Percentiles rank a stretch among this genome's conserved stretches.
Evolutionary conservation across 148 eudicot species (phyloP).

Genomic region (Agrostemma githago): DNA sequence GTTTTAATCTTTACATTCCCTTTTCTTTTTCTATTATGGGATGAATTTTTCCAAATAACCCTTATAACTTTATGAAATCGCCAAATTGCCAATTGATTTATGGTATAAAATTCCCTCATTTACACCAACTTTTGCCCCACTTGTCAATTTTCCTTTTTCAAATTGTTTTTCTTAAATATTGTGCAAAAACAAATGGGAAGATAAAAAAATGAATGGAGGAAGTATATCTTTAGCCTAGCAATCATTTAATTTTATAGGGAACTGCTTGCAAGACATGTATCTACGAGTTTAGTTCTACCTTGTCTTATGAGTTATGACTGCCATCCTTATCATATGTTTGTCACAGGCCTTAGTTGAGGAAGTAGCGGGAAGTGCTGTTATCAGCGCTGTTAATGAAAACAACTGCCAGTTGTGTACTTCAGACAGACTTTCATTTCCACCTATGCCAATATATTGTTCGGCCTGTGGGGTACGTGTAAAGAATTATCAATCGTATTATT

Average conservation of each 20-base stretch:
- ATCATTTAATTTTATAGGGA: not conserved
- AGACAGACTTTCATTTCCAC: slow-evolving; percentile 52
- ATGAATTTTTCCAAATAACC: too few relatives aligned
- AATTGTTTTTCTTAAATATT: too few relatives aligned
- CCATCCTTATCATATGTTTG: not conserved
- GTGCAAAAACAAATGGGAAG: too few relatives aligned
- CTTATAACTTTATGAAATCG: too few relatives aligned
- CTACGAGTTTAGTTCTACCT: not conserved
- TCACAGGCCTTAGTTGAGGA: slow-evolving; percentile 32
- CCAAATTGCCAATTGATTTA: too few relatives aligned
- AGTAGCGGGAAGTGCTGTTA: slow-evolving; percentile 25
- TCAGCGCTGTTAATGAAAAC: slow-evolving; percentile 35
- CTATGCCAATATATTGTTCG: slow-evolving; percentile 67
- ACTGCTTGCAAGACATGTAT: not conserved
- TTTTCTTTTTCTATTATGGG: too few relatives aligned
- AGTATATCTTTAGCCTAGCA: not conserved
- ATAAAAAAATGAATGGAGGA: too few relatives aligned
- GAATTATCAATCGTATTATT: slow-evolving; percentile 40
- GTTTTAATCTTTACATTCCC: too few relatives aligned
- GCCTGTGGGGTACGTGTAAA: slow-evolving; percentile 56
- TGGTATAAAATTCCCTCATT: too few relatives aligned
- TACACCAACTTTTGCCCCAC: too few relatives aligned
- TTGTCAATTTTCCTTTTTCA: too few relatives aligned
- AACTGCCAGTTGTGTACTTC: slow-evolving; percentile 59
- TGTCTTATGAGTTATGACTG: not conserved